These are phyloP conservation scores for Solanum pinnatisectum DNA, from an alignment of 257 asterid species.

Conservation along the genomic window DNA sequence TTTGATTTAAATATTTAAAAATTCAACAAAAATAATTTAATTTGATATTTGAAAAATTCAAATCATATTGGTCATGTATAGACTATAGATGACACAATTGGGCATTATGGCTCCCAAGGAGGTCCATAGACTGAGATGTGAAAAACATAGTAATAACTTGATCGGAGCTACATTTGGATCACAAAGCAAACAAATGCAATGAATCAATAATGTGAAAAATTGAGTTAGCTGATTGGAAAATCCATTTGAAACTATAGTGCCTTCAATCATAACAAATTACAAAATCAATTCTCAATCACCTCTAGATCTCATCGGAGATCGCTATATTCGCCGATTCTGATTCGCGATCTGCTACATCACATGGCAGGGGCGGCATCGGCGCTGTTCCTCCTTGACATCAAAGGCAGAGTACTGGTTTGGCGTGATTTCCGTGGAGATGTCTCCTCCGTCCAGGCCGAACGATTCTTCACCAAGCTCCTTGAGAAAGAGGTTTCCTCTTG, in stretches of 20 bases:
- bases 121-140: no score
- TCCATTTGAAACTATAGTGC: not conserved
- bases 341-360: not conserved
- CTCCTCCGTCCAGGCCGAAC: constrained; percentile 81
- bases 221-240: not conserved
- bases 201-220: not conserved
- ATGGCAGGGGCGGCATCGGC: constrained; percentile 99
- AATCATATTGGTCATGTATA: no score
- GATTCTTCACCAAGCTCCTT: constrained; percentile 76
- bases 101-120: no score
- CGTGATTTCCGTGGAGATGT: constrained; percentile 97
- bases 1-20: no score
- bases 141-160: no score
- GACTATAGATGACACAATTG: no score
- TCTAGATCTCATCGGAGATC: not conserved
- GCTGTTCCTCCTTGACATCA: constrained; percentile 96
- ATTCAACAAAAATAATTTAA: no score
- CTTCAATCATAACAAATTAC: not conserved
- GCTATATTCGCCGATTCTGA: not conserved
- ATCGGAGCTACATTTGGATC: not conserved
- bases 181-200: not conserved
- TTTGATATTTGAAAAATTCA: no score
- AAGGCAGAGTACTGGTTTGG: constrained; percentile 95
- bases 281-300: not conserved
- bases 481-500: constrained; percentile 61